Percentiles rank a stretch among this genome's conserved stretches.
phyloP scores from a whole-genome alignment of 1,284 basidiomycete genomes.

The Ustanciosporium gigantosporum region DNA sequence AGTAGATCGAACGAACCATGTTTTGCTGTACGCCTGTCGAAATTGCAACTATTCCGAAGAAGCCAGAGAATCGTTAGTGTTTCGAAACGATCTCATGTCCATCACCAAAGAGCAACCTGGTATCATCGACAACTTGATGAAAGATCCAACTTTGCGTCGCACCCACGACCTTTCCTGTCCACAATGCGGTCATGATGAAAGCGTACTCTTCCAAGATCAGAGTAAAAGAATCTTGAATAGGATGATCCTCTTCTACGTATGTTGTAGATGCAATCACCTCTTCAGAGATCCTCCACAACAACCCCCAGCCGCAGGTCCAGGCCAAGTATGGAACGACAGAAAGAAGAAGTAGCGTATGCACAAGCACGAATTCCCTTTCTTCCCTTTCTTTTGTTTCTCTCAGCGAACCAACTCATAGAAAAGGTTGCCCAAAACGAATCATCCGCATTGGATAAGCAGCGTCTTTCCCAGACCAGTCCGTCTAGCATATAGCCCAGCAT shows the following conservation, averaged over 20 bases:
- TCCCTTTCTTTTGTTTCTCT: no score
- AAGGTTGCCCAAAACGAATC: no score
- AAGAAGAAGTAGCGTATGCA: constrained; percentile 32
- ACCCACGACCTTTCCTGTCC: constrained; percentile 55
- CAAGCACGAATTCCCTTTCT: no score
- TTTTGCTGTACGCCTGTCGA: constrained; percentile 88
- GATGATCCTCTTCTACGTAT: constrained; percentile 59
- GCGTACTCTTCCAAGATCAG: constrained; percentile 59
- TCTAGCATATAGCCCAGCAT: no score
- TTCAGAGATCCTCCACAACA: constrained; percentile 45
- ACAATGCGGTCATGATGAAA: constrained; percentile 48
- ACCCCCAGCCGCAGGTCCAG: constrained; percentile 20
- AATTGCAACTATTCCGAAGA: constrained; percentile 88
- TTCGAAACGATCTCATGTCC: constrained; percentile 88
- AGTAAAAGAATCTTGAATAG: constrained; percentile 56
- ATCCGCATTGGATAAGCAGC: no score
- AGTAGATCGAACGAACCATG: constrained; percentile 77
- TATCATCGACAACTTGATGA: constrained; percentile 83
- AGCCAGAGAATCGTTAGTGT: constrained; percentile 84
- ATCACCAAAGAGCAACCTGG: constrained; percentile 91
- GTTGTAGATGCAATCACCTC: constrained; percentile 52
- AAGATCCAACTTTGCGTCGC: constrained; percentile 78
- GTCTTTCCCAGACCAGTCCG: no score
- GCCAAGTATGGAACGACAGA: constrained; percentile 41
- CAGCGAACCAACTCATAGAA: no score